Conservation (phyloP, 2,329 filamentous ascomycete species). For the Penicillium sumatraense region DNA sequence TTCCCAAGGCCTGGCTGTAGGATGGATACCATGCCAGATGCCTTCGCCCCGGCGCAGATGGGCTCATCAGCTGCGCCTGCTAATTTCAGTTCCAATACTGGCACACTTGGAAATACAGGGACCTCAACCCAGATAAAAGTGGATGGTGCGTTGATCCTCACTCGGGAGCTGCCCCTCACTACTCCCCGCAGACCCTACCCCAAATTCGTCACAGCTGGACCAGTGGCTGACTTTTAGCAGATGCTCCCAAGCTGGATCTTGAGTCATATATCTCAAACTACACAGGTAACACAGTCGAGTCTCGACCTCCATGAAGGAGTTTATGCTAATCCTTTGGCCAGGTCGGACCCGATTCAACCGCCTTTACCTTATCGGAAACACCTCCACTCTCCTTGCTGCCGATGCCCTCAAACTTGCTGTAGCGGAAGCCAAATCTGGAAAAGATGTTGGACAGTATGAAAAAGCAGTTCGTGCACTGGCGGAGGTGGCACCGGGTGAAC, state of each 20-base stretch:
- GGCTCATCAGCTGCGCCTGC: constrained; percentile 12
- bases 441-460: constrained; percentile 73
- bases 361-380: constrained; percentile 78
- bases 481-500: constrained; percentile 66
- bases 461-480: constrained; percentile 69
- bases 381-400: constrained; percentile 73
- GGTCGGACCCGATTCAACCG: constrained; percentile 81
- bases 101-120: neutral
- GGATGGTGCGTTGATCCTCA: constrained; percentile 31
- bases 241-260: constrained; percentile 84
- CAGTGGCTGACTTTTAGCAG: constrained; percentile 47
- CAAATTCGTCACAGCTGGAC: neutral
- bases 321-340: constrained; percentile 40
- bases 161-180: constrained; percentile 4
- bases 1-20: constrained; percentile 4
- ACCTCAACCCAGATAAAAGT: constrained; percentile 24
- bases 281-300: constrained; percentile 58
- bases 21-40: constrained; percentile 36
- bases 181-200: constrained; percentile 6
- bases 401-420: constrained; percentile 83
- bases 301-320: too few species aligned
- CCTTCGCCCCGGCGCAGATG: constrained; percentile 26
- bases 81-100: neutral
- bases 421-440: constrained; percentile 73
- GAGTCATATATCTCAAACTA: constrained; percentile 92